Conservation (phyloP, 2,329 filamentous ascomycete genomes). For the Didymella sp. region DNA sequence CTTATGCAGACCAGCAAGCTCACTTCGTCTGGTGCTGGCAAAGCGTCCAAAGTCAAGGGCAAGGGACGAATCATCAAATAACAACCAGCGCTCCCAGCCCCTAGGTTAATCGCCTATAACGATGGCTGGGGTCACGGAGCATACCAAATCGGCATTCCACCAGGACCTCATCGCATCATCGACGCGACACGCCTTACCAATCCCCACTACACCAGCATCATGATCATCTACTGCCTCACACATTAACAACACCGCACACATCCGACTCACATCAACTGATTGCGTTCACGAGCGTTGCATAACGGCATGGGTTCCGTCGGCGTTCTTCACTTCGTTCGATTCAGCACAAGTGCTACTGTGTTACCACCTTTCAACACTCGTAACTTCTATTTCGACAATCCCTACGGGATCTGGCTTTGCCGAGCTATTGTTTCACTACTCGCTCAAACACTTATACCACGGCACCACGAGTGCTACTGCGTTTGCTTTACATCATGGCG, state of each 20-base stretch:
- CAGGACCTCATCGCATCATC: constrained; percentile 39
- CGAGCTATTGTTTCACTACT: constrained; percentile 22
- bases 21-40: constrained; percentile 60
- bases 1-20: constrained; percentile 79
- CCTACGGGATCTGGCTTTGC: constrained; percentile 27
- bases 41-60: constrained; percentile 57
- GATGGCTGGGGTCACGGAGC: constrained; percentile 27
- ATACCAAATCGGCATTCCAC: constrained; percentile 38
- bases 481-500: constrained; percentile 20
- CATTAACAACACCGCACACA: constrained; percentile 25
- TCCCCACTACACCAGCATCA: constrained; percentile 43
- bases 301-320: constrained; percentile 40
- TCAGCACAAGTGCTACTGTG: constrained; percentile 34
- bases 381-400: constrained; percentile 23
- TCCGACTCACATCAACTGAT: constrained; percentile 24
- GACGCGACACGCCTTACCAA: constrained; percentile 40
- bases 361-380: constrained; percentile 23
- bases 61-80: constrained; percentile 49
- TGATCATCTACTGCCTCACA: constrained; percentile 43
- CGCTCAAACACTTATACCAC: constrained; percentile 18
- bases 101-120: constrained; percentile 19
- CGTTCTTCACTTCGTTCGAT: constrained; percentile 41
- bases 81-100: constrained; percentile 36
- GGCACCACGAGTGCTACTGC: constrained; percentile 15
- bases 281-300: constrained; percentile 49